Percentiles rank a stretch among this genome's conserved stretches.
Conservation (phyloP, 257 asterid genomes). For the Solanum bulbocastanum region DNA sequence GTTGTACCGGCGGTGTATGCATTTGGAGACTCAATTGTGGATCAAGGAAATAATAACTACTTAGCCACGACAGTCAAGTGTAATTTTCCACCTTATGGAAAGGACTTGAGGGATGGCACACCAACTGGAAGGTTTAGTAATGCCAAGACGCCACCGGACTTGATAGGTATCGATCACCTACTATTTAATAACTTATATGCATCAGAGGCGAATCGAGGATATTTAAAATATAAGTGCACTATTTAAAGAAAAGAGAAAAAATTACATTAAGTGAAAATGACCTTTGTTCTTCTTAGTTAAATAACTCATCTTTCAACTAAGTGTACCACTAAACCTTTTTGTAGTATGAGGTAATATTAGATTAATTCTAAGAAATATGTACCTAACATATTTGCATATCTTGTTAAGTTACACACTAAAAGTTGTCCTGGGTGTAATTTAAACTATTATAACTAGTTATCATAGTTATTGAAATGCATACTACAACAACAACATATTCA, state of each 20-base stretch:
- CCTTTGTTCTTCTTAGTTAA: neutral
- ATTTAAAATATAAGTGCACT: neutral
- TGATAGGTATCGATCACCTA: constrained; percentile 23
- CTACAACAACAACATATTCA: too few species aligned
- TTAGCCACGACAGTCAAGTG: constrained; percentile 24
- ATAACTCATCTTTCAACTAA: neutral
- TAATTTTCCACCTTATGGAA: constrained; percentile 51
- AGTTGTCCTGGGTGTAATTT: neutral
- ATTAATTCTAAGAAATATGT: neutral
- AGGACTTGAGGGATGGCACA: constrained; percentile 42
- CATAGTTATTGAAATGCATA: neutral
- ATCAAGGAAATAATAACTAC: constrained; percentile 48
- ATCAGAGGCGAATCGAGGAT: neutral
- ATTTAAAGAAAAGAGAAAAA: neutral
- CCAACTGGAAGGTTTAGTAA: constrained; percentile 55
- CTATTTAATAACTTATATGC: neutral
- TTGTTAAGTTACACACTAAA: neutral
- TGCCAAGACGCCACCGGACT: constrained; percentile 54
- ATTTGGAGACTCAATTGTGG: constrained; percentile 60
- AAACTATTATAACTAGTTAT: neutral
- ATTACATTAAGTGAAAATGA: neutral
- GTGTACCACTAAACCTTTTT: neutral
- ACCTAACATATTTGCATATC: too few species aligned
- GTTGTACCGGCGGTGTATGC: constrained; percentile 31
- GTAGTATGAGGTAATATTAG: neutral